Conservation (phyloP, 345 rosid species). For the Dipteronia sinensis region DNA sequence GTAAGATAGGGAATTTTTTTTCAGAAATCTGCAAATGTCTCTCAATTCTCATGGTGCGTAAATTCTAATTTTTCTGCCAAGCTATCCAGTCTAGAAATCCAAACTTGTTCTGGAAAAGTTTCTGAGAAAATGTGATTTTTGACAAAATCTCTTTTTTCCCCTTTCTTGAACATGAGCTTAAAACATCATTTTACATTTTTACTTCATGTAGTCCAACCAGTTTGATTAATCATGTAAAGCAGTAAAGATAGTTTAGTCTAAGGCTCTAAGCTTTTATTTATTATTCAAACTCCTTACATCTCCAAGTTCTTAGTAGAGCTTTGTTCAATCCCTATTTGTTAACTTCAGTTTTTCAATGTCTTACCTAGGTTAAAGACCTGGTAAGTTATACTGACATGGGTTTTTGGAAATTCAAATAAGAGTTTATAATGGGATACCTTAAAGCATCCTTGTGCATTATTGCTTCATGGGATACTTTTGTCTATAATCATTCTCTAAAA, state of each 20-base stretch:
- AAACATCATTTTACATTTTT: background rate
- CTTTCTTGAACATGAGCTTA: background rate
- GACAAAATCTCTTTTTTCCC: background rate
- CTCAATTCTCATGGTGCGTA: background rate
- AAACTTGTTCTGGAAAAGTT: background rate
- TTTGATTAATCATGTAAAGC: background rate
- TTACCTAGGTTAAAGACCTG: background rate
- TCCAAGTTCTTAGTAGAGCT: background rate
- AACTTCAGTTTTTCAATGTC: background rate
- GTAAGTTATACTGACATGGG: background rate
- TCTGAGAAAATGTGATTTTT: background rate
- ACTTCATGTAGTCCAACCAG: background rate
- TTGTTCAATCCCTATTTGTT: background rate
- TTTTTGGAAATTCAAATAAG: background rate
- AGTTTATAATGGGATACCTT: background rate
- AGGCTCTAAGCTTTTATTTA: background rate
- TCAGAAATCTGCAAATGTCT: background rate
- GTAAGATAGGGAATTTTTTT: background rate
- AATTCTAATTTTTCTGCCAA: slow-evolving; percentile 5
- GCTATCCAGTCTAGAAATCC: slow-evolving; percentile 1
- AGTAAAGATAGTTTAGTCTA: background rate
- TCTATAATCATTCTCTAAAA: background rate
- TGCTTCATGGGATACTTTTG: background rate
- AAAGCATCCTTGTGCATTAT: background rate
- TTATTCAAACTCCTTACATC: background rate